Base-by-base conservation (phyloP, 1,139 yeast species). In the Suhomyces guaymorum region DNA sequence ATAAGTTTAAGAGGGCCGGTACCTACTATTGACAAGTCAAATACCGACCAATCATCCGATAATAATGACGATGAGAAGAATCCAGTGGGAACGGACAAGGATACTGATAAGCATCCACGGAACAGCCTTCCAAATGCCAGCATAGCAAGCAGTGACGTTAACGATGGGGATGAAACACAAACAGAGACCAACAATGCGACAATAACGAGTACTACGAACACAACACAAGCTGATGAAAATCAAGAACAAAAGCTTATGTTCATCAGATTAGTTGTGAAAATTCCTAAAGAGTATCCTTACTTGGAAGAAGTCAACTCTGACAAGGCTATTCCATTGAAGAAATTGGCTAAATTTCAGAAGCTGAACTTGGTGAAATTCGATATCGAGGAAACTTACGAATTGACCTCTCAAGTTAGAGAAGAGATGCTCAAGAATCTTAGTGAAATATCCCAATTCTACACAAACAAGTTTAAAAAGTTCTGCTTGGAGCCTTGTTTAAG, bases 401-500 rank as follows among this genome's bases (percentile, higher is more conserved):
- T 89, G 17, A 61, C 73, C 0, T 52, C 66, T 1, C 70, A 63
- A 0, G 69, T 71, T 22, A 66, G 74, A 23, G 61, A 62, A 13
- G 78, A 73, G 25, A 76, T 90, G 55, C 49, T 73, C 15, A 53
- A 56, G 3, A 71, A 67, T 19, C 60, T 90, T 28, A 62, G 65
- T 25, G 75, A 74, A 24, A 82, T 90, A 13, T 67, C 89, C 0
- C 58, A 59, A 2, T 74, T 73, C 38, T 81, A 77, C 48, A 67
- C 90, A 0, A 69, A 73, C 23, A 70, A 70, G 32, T 63, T 66
- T 38, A 77, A 78, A 20, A 64, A 70, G 41, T 88, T 80, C 47
- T 87, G 96, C 46, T 63, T 92, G 18, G 97, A 92, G 51, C 81
- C 87, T 1, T 80, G 95, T 47, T 61, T 92, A 39, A 60, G 96